phyloP scores from a whole-genome alignment of 2,329 filamentous ascomycete species.

The Triangularia setosa region DNA sequence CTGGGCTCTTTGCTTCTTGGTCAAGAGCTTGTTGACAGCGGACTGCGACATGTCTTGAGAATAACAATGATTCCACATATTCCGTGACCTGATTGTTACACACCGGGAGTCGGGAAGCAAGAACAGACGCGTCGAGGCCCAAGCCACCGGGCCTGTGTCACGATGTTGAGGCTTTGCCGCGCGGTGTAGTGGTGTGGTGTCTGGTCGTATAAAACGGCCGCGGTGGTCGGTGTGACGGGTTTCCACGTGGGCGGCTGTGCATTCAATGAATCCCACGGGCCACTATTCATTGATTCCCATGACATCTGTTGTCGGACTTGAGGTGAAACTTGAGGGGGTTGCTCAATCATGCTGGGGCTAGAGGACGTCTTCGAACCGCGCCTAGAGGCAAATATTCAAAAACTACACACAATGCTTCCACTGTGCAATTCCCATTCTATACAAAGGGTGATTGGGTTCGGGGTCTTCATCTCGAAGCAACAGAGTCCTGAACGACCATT shows the following conservation, averaged over 20 bases:
- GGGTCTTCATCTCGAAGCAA: no score
- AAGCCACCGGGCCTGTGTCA: neutral
- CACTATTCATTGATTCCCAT: neutral
- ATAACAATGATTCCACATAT: neutral
- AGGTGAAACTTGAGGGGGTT: no score
- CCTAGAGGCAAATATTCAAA: no score
- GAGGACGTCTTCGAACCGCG: no score
- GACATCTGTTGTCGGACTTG: neutral
- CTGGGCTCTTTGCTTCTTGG: conserved; percentile 12
- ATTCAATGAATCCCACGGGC: neutral
- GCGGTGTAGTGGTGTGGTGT: neutral
- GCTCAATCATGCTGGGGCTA: no score
- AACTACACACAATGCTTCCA: no score
- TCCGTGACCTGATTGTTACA: neutral
- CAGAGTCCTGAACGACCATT: no score
- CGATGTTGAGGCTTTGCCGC: neutral
- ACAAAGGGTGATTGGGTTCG: no score
- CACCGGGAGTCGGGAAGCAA: neutral
- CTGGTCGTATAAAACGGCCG: neutral
- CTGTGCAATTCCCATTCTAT: no score
- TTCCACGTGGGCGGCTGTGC: neutral
- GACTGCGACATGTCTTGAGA: conserved; percentile 31
- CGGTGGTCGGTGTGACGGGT: neutral
- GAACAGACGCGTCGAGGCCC: neutral
- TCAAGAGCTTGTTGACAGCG: conserved; percentile 22